Evolutionary conservation across 2,329 filamentous ascomycete species (phyloP), one percentile per base, ranked within the genome.

Genomic region (Sarocladium strictum): DNA sequence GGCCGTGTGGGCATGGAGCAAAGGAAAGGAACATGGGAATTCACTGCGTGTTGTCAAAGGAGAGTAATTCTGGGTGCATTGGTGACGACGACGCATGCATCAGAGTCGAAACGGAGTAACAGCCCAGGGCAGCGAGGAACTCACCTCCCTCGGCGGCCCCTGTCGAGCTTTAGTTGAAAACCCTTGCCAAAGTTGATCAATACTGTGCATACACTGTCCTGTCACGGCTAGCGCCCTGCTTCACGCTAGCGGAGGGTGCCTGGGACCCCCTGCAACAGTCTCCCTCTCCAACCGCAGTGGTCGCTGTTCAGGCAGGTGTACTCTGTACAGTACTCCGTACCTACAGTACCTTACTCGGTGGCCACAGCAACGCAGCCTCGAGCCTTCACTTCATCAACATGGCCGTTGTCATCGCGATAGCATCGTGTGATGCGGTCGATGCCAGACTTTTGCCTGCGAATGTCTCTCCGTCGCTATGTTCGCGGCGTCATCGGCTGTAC

Each of bases 161-260:
- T 32, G 35, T 38, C n/a, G n/a, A n/a, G n/a, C n/a, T n/a, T n/a
- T n/a, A n/a, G 12, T 29, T 47, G 43, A 47, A 51, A 51, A 26
- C 47, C 47, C 47, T 51, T n/a, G n/a, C n/a, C n/a, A n/a, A n/a
- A n/a, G n/a, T n/a, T n/a, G n/a, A n/a, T n/a, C n/a, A n/a, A 15
- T 15, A 19, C 35, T 15, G 5, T 6, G 9, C 12, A 38, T 7
- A 15, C 17, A 19, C 35, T 38, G 35, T 38, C 35, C 35, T 19
- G 35, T 38, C 35, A 15, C 35, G 40, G 27, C 9, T 51, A 51
- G 47, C 19, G 47, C 27, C 10, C 11, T 35, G 47, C 47, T 51
- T 35, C 47, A 51, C 47, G 47, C 47, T 51, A 51, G 7, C 21
- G 12, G 27, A n/a, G 10, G 47, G 47, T 51, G 47, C 47, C 47